These are phyloP conservation scores for Cladosporium sp. DNA, from an alignment of 2,329 filamentous ascomycete species.

Conservation along the genomic window DNA sequence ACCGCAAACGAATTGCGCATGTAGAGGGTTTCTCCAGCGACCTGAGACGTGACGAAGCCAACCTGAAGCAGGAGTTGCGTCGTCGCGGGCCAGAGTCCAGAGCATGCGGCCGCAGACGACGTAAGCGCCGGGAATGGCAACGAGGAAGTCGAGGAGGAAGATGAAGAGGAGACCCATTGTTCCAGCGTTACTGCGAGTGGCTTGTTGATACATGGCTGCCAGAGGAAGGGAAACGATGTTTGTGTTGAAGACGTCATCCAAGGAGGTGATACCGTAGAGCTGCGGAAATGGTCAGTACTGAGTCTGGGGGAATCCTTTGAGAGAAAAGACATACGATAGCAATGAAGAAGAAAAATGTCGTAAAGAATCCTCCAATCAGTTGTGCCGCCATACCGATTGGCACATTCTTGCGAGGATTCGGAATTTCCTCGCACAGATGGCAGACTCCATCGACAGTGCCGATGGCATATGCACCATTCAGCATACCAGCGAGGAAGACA, in stretches of 20 bases:
- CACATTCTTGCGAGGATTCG: slow-evolving; percentile 45
- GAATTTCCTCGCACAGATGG: slow-evolving; percentile 64
- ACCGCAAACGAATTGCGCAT: slow-evolving; percentile 51
- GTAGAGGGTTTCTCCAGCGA: slow-evolving; percentile 49
- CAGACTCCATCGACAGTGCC: slow-evolving; percentile 60
- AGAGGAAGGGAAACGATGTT: slow-evolving; percentile 49
- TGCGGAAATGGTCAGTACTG: slow-evolving; percentile 4
- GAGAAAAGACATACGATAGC: slow-evolving; percentile 19
- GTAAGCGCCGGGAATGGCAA: slow-evolving; percentile 53
- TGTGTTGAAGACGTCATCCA: slow-evolving; percentile 50
- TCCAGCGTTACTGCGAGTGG: slow-evolving; percentile 37
- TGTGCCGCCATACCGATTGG: slow-evolving; percentile 52
- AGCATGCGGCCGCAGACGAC: slow-evolving; percentile 60
- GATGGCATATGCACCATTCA: slow-evolving; percentile 64
- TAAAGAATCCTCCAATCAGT: slow-evolving; percentile 48
- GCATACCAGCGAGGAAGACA: slow-evolving; percentile 59
- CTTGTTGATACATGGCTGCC: slow-evolving; percentile 59
- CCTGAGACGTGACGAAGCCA: slow-evolving; percentile 47
- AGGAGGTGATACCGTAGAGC: slow-evolving; percentile 56
- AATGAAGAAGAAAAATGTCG: slow-evolving; percentile 44
- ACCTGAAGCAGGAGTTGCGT: slow-evolving; percentile 50
- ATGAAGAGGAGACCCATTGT: slow-evolving; percentile 47
- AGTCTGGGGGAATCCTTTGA: too few relatives aligned
- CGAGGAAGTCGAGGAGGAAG: slow-evolving; percentile 45
- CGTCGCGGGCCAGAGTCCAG: slow-evolving; percentile 57